Evolutionary conservation across 768 basidiomycete species (phyloP).

Genomic region (Hericium coralloides): DNA sequence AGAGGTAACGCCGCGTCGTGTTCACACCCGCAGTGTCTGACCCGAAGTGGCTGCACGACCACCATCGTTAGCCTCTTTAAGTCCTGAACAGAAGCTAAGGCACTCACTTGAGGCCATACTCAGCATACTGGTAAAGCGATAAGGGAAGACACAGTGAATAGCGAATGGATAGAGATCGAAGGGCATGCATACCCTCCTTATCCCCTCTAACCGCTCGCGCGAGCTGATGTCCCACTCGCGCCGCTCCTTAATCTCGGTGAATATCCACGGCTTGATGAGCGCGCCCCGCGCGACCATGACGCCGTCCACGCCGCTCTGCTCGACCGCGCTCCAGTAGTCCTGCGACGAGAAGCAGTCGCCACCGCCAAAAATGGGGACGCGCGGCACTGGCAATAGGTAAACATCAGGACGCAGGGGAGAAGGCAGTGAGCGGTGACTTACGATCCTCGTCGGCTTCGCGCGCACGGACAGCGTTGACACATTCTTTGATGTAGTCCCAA

Average conservation of each 20-base stretch:
- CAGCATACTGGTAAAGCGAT: conserved; percentile 52
- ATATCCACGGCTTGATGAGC: conserved; percentile 93
- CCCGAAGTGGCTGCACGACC: conserved; percentile 58
- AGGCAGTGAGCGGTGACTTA: conserved; percentile 27
- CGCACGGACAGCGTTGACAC: conserved; percentile 71
- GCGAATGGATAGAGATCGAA: background rate
- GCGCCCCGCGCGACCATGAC: conserved; percentile 95
- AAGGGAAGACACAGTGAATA: background rate
- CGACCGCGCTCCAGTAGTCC: conserved; percentile 71
- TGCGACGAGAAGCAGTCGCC: conserved; percentile 91
- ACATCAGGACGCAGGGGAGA: background rate
- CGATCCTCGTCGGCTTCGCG: conserved; percentile 63
- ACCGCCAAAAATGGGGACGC: conserved; percentile 93
- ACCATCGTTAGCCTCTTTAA: background rate
- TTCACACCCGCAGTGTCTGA: conserved; percentile 86
- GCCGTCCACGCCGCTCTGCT: conserved; percentile 82
- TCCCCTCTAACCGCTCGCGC: conserved; percentile 70
- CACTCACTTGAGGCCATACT: conserved; percentile 71
- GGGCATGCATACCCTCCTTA: conserved; percentile 50
- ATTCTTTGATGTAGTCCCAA: conserved; percentile 88
- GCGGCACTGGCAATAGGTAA: conserved; percentile 46
- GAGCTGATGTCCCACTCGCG: conserved; percentile 92
- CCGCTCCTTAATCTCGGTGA: conserved; percentile 89
- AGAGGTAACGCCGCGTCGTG: conserved; percentile 85
- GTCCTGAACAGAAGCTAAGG: background rate